Conservation (phyloP, 139 green algal genomes). For the Astrephomene gubernaculifera region DNA sequence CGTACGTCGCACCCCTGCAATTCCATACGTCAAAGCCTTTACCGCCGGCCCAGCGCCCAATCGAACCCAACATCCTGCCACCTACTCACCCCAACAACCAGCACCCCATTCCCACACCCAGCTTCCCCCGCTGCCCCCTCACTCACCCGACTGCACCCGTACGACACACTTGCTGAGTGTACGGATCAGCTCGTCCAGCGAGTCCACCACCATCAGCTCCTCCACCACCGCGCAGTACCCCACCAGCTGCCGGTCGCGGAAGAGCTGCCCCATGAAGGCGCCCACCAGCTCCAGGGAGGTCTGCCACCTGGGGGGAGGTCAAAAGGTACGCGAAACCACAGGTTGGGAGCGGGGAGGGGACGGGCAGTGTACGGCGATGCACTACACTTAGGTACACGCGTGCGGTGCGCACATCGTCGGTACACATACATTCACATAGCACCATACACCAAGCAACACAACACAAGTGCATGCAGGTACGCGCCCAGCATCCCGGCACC, state of each 20-base stretch:
- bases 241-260: constrained; percentile 22
- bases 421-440: too few relatives aligned
- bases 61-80: not conserved
- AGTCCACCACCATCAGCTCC: constrained; percentile 32
- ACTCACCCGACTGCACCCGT: constrained; percentile 25
- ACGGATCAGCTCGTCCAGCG: constrained; percentile 21
- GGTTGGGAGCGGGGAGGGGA: too few relatives aligned
- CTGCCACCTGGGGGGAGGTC: not conserved
- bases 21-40: too few relatives aligned
- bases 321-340: too few relatives aligned
- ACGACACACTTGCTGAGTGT: constrained; percentile 15
- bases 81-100: not conserved
- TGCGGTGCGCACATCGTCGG: too few relatives aligned
- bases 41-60: too few relatives aligned
- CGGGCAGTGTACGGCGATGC: too few relatives aligned
- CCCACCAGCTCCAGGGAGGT: constrained; percentile 9
- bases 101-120: not conserved
- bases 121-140: not conserved
- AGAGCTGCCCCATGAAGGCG: constrained; percentile 22
- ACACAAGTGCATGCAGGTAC: too few relatives aligned
- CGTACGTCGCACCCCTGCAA: too few relatives aligned
- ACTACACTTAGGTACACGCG: too few relatives aligned
- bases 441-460: too few relatives aligned
- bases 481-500: too few relatives aligned
- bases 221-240: constrained; percentile 15